These are phyloP conservation scores for Calonectria montana DNA, from an alignment of 2,329 filamentous ascomycete genomes.

Conservation along the genomic window DNA sequence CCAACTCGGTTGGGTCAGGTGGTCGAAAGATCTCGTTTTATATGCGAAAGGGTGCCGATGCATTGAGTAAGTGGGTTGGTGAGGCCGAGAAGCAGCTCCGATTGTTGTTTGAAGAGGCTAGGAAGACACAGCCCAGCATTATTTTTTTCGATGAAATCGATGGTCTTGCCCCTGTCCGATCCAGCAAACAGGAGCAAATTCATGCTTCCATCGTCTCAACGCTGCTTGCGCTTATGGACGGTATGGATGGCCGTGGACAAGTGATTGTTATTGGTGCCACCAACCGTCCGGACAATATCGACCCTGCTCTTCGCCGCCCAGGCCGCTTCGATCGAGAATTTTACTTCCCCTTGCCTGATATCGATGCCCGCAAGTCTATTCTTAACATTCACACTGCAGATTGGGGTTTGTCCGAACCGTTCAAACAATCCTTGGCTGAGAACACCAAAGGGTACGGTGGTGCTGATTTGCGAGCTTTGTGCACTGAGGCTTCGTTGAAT, in stretches of 20 bases:
- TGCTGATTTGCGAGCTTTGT: conserved; percentile 92
- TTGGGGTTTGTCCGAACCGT: conserved; percentile 84
- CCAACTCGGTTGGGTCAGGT: conserved; percentile 88
- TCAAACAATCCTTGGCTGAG: conserved; percentile 87
- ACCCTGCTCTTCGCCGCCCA: conserved; percentile 92
- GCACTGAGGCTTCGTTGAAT: conserved; percentile 95
- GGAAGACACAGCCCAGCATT: conserved; percentile 96
- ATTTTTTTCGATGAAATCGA: conserved; percentile 99
- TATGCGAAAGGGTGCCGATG: conserved; percentile 99
- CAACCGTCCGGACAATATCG: conserved; percentile 95
- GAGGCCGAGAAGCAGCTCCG: conserved; percentile 96
- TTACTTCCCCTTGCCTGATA: conserved; percentile 92
- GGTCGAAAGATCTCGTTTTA: conserved; percentile 98
- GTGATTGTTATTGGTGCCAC: conserved; percentile 99
- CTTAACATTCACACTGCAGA: conserved; percentile 95
- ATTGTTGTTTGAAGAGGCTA: conserved; percentile 92
- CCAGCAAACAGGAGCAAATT: conserved; percentile 98
- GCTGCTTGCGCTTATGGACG: conserved; percentile 93
- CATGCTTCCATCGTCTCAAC: conserved; percentile 98
- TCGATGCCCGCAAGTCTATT: conserved; percentile 83
- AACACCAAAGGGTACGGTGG: conserved; percentile 97
- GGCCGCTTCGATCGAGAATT: conserved; percentile 98
- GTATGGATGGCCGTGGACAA: conserved; percentile 97
- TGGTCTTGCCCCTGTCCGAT: conserved; percentile 92
- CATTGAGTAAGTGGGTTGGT: conserved; percentile 98